Percentiles rank a stretch among this genome's conserved stretches.
Evolutionary conservation across 129 eudicot species (phyloP).

Genomic region (Artemisia tridentata): DNA sequence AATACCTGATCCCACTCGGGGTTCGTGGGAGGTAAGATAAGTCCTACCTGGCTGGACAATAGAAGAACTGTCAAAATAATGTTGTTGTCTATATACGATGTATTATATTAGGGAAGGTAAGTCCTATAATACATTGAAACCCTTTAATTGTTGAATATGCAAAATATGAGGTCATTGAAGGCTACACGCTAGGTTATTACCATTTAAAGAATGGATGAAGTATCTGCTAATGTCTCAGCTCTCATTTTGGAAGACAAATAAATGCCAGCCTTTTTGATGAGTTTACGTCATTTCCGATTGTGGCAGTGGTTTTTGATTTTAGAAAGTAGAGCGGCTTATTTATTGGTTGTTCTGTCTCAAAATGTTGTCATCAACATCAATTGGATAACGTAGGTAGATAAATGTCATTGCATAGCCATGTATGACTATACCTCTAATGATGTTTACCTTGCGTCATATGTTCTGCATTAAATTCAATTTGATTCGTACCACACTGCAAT

Average conservation of each 20-base stretch:
- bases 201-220: background rate
- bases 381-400: background rate
- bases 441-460: background rate
- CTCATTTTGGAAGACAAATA: background rate
- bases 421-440: conserved; percentile 1
- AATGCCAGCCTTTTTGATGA: background rate
- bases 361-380: background rate
- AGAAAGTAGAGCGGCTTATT: background rate
- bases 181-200: conserved; percentile 3
- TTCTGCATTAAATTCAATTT: conserved; percentile 8
- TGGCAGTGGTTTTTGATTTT: background rate
- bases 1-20: no score
- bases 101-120: background rate
- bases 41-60: background rate
- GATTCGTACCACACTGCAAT: background rate
- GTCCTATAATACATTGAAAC: background rate
- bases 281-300: background rate
- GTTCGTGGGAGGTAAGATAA: no score
- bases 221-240: background rate
- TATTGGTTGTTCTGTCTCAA: background rate
- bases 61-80: background rate
- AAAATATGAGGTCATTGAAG: background rate
- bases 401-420: conserved; percentile 16
- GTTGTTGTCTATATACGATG: conserved; percentile 1
- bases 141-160: background rate